phyloP scores from a whole-genome alignment of 176 grass and related monocot genomes.

The Chloris gayana region DNA sequence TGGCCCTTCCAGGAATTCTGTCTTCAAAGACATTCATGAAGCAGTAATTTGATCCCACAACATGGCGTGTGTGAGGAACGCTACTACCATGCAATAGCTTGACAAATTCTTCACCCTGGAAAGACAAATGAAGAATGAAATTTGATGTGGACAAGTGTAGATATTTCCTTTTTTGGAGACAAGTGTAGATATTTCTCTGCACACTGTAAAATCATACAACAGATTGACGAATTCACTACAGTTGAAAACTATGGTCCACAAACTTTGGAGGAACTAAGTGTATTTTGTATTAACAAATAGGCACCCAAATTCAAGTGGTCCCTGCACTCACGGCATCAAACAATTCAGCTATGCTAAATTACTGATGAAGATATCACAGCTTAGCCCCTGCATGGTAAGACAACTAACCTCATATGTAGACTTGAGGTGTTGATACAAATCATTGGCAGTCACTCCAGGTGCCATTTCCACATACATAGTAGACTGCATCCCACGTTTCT shows the following conservation, averaged over 20 bases:
- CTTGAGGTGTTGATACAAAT: constrained; percentile 79
- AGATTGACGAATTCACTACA: background rate
- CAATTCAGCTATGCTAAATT: background rate
- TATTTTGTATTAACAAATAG: background rate
- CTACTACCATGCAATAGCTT: constrained; percentile 65
- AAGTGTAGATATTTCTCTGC: constrained; percentile 16
- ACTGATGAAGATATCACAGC: constrained; percentile 10
- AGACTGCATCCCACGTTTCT: constrained; percentile 99
- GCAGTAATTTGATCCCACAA: constrained; percentile 96
- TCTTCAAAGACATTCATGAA: constrained; percentile 93
- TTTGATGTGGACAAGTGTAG: background rate
- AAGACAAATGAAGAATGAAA: constrained; percentile 21
- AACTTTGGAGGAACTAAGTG: background rate
- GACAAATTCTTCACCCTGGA: constrained; percentile 89
- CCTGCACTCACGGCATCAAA: background rate
- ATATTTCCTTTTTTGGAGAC: too few species aligned
- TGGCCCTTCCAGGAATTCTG: constrained; percentile 84
- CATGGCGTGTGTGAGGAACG: constrained; percentile 74
- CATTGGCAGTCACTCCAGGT: constrained; percentile 66
- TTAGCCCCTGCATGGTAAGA: constrained; percentile 11
- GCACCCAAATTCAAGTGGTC: background rate
- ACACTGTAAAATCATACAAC: background rate
- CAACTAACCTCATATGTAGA: constrained; percentile 79
- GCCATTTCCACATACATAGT: constrained; percentile 89
- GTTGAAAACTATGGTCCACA: constrained; percentile 2